Conservation (phyloP, 306 rosid species). For the Acmispon strigosus region DNA sequence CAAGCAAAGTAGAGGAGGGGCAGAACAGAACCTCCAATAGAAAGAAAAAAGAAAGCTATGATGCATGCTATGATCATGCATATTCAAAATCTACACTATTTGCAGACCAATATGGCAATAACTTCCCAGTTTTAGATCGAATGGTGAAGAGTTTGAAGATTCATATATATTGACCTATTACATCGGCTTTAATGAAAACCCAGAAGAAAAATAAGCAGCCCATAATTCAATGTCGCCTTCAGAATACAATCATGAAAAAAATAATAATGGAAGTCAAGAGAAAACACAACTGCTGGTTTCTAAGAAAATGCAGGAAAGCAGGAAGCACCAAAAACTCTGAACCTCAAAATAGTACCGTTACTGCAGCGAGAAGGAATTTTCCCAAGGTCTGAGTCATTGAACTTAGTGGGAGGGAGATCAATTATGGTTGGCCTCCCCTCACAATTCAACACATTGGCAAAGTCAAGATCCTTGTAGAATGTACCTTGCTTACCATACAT, state of each 20-base stretch:
- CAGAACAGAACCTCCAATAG: no score
- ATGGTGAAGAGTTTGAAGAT: neutral
- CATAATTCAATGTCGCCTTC: neutral
- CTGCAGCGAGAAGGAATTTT: slow-evolving; percentile 77
- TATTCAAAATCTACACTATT: neutral
- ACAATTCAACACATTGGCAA: slow-evolving; percentile 69
- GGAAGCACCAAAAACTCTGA: no score
- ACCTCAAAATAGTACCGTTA: slow-evolving; percentile 73
- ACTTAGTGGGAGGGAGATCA: slow-evolving; percentile 78
- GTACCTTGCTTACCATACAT: slow-evolving; percentile 61
- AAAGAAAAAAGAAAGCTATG: no score
- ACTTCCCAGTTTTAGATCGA: neutral
- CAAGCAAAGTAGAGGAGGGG: no score
- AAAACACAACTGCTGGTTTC: no score
- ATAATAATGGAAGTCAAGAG: no score
- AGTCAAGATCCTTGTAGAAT: slow-evolving; percentile 47
- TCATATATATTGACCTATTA: neutral
- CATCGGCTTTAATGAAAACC: neutral
- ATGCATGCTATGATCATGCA: neutral
- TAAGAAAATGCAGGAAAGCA: no score
- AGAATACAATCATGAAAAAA: neutral
- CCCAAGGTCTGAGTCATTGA: slow-evolving; percentile 64
- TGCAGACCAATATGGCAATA: neutral
- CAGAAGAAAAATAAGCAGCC: neutral
- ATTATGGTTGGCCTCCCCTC: slow-evolving; percentile 66